Evolutionary conservation across 345 rosid genomes (phyloP), one percentile per base, ranked within the genome.

Genomic region (Kandelia obovata): DNA sequence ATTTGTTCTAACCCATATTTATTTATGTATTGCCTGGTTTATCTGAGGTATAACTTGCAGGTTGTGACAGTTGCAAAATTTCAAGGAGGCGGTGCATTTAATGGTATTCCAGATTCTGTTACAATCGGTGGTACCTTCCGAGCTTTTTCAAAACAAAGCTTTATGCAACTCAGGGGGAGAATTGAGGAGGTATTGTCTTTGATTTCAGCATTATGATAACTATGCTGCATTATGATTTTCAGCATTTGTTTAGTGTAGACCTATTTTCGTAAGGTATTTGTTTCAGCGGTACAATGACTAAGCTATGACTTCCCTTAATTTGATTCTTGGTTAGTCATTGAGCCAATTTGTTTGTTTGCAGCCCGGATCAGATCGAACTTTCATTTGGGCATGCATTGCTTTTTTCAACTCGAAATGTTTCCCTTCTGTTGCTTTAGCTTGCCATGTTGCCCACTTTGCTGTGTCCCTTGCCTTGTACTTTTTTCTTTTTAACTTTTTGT

Each of bases 51-150:
- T 51, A 31, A 65, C 64, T 62, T 75, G 63, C 85, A 92, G 92
- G 98, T 92, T 53, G 88, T 93, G 56, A 85, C 91, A 0, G 85
- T 90, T 32, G 83, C 84, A 61, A 85, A 78, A 67, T 79, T 93
- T 69, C 75, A 81, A 55, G 96, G 97, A 53, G 97, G 98, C 8
- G 86, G 83, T 31, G 92, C 97, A 5, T 86, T 89, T 70, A 89
- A 90, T 67, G 93, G 89, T 52, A 90, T 93, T 76, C 98, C 96
- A 20, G 96, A 87, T 78, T 85, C 90, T 32, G 88, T 89, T 58
- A 85, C 91, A 4, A 80, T 90, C 28, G 90, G 97, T 56, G 98
- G 97, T 56, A 90, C 97, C 63, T 79, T 86, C 77, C 74, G 94
- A 65, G 91, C 92, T 56, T 86, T 91, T 74, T 85, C 83, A 0